These are phyloP conservation scores for Hortaea werneckii DNA, from an alignment of 2,329 filamentous ascomycete genomes.

Conservation along the genomic window DNA sequence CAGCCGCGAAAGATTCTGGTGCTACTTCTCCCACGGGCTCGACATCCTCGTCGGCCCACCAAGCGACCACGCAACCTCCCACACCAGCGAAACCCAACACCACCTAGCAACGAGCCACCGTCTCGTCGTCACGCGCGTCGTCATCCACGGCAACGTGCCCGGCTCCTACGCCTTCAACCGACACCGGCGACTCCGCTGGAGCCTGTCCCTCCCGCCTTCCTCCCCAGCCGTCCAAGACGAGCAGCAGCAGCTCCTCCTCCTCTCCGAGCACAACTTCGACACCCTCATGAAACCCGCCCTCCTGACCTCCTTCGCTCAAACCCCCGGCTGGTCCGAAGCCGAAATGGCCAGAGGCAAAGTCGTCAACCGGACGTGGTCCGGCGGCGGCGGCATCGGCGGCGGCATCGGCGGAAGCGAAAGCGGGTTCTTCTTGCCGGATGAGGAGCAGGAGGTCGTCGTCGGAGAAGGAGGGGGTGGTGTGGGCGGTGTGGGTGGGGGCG, in stretches of 20 bases:
- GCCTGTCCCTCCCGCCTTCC: constrained; percentile 36
- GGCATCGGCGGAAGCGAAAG: constrained; percentile 23
- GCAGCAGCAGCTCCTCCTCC: too few relatives aligned
- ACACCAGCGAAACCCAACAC: constrained; percentile 10
- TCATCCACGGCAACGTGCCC: constrained; percentile 88
- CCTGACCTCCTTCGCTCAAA: constrained; percentile 20
- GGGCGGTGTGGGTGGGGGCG: constrained; percentile 27
- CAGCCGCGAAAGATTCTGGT: constrained; percentile 65
- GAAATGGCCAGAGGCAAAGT: constrained; percentile 35
- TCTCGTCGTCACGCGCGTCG: constrained; percentile 79
- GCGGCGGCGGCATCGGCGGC: constrained; percentile 2
- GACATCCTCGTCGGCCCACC: constrained; percentile 83
- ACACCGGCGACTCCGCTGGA: constrained; percentile 82
- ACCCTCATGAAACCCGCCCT: constrained; percentile 51
- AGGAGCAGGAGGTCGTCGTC: constrained; percentile 21
- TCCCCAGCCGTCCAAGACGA: too few relatives aligned
- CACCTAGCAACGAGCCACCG: constrained; percentile 31
- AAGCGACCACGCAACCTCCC: constrained; percentile 27
- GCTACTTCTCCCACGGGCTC: constrained; percentile 93
- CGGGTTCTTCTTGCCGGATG: constrained; percentile 25
- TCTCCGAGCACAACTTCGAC: constrained; percentile 66
- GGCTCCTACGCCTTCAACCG: constrained; percentile 96
- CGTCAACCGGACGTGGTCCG: constrained; percentile 26
- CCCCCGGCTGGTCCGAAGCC: constrained; percentile 44
- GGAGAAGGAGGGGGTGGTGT: constrained; percentile 33